phyloP scores from a whole-genome alignment of 1,139 yeast species.

The Yamadazyma atmosphaerica region DNA sequence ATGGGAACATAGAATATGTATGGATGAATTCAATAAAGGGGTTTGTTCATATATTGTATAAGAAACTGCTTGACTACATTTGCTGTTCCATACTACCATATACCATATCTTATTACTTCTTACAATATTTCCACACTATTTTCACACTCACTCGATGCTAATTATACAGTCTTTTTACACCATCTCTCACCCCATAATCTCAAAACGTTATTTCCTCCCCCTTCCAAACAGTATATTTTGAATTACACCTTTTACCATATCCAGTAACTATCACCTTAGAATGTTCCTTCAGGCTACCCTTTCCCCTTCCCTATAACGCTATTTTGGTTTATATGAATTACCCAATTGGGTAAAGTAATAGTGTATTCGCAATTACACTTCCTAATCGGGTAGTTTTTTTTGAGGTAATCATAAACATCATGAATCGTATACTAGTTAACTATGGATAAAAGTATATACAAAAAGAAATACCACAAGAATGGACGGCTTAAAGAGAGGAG shows the following conservation, averaged over 20 bases:
- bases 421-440: neutral
- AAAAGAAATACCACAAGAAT: neutral
- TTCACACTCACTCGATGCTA: too few species aligned
- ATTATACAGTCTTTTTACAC: too few species aligned
- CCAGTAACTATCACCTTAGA: neutral
- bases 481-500: constrained; percentile 7
- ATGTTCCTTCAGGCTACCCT: neutral
- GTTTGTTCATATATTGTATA: too few species aligned
- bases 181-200: too few species aligned
- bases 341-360: constrained; percentile 14
- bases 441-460: constrained; percentile 2
- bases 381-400: constrained; percentile 15
- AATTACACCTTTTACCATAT: constrained; percentile 1
- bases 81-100: too few species aligned
- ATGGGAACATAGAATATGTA: too few species aligned
- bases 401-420: constrained; percentile 11
- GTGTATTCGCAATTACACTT: constrained; percentile 12
- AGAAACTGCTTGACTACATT: too few species aligned
- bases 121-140: too few species aligned
- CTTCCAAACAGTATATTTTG: too few species aligned
- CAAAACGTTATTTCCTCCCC: too few species aligned
- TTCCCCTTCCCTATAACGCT: neutral
- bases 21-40: too few species aligned
- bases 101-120: too few species aligned
- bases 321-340: constrained; percentile 5